Percentiles rank a stretch among this genome's conserved stretches.
These are phyloP conservation scores for Solanum bukasovii DNA, from an alignment of 257 asterid species.

Conservation along the genomic window DNA sequence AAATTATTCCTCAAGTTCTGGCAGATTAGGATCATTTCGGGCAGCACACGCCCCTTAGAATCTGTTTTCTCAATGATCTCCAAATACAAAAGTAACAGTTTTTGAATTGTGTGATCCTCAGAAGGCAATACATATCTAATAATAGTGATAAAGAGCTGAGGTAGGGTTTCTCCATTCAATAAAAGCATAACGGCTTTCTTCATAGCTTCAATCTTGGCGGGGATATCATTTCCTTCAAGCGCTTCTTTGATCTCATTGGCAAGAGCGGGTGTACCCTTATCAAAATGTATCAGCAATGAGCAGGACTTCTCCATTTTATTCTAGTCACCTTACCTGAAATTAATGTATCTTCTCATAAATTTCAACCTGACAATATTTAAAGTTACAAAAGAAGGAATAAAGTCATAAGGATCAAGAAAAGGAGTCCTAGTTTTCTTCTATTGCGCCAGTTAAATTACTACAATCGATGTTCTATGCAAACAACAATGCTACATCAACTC, in stretches of 20 bases:
- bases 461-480: not conserved
- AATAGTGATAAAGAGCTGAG: conserved; percentile 78
- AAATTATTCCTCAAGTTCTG: conserved; percentile 85
- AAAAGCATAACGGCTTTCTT: conserved; percentile 84
- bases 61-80: conserved; percentile 89
- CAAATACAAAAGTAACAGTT: conserved; percentile 59
- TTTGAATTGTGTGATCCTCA: conserved; percentile 84
- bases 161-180: conserved; percentile 81
- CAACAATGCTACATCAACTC: not conserved
- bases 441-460: not conserved
- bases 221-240: conserved; percentile 70
- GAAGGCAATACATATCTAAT: conserved; percentile 81
- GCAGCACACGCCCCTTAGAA: conserved; percentile 63
- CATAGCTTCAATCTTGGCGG: conserved; percentile 83
- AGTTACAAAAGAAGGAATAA: not conserved
- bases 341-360: not conserved
- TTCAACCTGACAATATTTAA: not conserved
- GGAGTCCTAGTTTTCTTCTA: not conserved
- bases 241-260: conserved; percentile 94
- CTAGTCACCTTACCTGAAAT: conserved; percentile 11
- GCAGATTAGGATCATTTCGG: conserved; percentile 91
- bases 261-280: conserved; percentile 81
- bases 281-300: conserved; percentile 69
- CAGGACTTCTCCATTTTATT: conserved; percentile 78
- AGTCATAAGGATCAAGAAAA: not conserved